Conservation (phyloP, 805 yeast genomes). For the Ogataea zsoltii region DNA sequence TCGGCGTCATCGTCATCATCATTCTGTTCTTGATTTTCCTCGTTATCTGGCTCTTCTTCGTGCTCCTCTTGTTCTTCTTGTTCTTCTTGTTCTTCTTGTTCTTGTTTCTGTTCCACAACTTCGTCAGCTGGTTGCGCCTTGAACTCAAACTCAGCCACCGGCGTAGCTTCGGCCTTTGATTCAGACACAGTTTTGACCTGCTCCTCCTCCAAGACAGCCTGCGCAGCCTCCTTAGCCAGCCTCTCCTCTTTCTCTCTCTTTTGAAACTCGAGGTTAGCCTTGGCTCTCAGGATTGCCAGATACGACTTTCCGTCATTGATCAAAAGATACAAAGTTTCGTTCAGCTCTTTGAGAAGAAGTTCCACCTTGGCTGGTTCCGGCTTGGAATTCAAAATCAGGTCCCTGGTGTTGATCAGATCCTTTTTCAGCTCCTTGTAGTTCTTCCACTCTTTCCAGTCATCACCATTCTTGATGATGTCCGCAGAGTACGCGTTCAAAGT, state of each 20-base stretch:
- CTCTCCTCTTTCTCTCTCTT: conserved; percentile 48
- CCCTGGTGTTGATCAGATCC: conserved; percentile 54
- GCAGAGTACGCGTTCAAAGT: conserved; percentile 65
- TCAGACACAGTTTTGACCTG: neutral
- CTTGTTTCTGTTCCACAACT: conserved; percentile 1
- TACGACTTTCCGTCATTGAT: conserved; percentile 63
- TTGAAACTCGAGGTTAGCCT: conserved; percentile 59
- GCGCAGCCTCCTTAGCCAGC: conserved; percentile 16
- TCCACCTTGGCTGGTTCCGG: conserved; percentile 34
- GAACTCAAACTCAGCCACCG: neutral
- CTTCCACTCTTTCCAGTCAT: conserved; percentile 59
- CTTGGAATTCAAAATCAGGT: conserved; percentile 42
- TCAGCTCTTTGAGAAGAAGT: conserved; percentile 38
- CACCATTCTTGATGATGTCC: conserved; percentile 49
- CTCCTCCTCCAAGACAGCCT: conserved; percentile 1
- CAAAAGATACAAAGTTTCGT: conserved; percentile 48
- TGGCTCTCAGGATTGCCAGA: conserved; percentile 54
- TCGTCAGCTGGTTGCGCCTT: neutral
- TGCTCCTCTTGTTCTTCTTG: conserved; percentile 1
- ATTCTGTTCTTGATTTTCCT: conserved; percentile 12
- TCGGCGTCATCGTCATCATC: conserved; percentile 5
- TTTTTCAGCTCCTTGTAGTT: conserved; percentile 58
- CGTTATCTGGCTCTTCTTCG: conserved; percentile 5
- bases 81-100: conserved; percentile 12
- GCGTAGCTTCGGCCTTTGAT: neutral